Conservation (phyloP, 139 green algal species). For the Picochlorum sp. region DNA sequence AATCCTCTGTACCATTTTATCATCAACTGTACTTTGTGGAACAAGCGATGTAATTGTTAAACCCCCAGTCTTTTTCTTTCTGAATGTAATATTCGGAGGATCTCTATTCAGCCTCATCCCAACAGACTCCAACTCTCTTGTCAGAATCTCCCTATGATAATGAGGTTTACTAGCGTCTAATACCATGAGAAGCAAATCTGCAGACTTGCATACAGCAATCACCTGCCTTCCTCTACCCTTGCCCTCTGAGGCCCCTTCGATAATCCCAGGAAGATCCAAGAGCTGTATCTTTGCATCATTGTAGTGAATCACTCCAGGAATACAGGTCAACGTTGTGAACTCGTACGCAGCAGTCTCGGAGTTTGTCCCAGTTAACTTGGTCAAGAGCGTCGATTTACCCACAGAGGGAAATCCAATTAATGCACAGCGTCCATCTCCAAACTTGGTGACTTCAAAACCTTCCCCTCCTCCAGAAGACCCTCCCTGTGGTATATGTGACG, state of each 20-base stretch:
- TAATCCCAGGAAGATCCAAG: constrained; percentile 98
- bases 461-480: constrained; percentile 52
- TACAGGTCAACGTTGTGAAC: constrained; percentile 98
- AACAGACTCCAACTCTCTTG: constrained; percentile 88
- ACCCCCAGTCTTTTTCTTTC: constrained; percentile 92
- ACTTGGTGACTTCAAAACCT: constrained; percentile 97
- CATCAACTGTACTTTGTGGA: constrained; percentile 81
- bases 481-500: background rate
- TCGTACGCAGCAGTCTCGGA: constrained; percentile 91
- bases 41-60: constrained; percentile 79
- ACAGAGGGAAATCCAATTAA: constrained; percentile 95
- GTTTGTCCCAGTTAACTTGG: constrained; percentile 79
- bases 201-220: constrained; percentile 97
- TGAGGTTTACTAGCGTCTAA: constrained; percentile 95
- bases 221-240: constrained; percentile 91
- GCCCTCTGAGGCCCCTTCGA: constrained; percentile 91
- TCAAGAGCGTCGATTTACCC: constrained; percentile 97
- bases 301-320: constrained; percentile 95
- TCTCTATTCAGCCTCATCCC: constrained; percentile 82
- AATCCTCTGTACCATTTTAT: constrained; percentile 84
- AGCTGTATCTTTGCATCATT: constrained; percentile 99
- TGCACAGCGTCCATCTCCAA: constrained; percentile 87
- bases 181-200: constrained; percentile 98
- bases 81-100: constrained; percentile 87
- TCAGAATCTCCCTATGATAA: constrained; percentile 89